Conservation (phyloP, 2,329 filamentous ascomycete species). For the Colletotrichum scovillei region DNA sequence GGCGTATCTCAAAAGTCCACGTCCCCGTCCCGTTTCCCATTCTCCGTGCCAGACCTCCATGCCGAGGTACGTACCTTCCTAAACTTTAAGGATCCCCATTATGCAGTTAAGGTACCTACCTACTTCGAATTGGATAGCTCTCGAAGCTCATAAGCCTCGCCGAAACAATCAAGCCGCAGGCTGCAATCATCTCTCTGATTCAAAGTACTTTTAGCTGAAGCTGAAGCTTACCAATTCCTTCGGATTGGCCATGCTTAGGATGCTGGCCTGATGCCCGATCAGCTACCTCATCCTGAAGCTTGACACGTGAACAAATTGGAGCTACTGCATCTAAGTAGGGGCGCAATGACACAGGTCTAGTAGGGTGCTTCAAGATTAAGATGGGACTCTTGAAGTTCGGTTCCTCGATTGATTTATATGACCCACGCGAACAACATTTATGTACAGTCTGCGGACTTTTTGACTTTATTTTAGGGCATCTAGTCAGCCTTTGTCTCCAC, state of each 20-base stretch:
- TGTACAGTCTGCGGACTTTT: neutral
- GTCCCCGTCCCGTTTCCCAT: neutral
- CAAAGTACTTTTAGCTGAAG: neutral
- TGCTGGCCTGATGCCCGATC: neutral
- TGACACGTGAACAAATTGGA: neutral
- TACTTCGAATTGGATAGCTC: neutral
- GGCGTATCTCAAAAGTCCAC: neutral
- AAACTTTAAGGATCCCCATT: neutral
- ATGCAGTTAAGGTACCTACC: neutral
- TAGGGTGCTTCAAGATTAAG: neutral
- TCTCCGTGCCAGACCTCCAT: neutral
- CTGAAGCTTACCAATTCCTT: neutral
- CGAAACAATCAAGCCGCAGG: neutral
- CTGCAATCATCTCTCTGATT: neutral
- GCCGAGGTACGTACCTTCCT: conserved; percentile 13
- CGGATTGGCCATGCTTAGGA: neutral
- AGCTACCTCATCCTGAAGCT: neutral
- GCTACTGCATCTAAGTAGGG: neutral
- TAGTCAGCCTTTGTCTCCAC: neutral
- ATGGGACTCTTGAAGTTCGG: neutral
- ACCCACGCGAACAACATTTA: neutral
- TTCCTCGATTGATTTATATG: neutral
- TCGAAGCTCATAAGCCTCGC: neutral
- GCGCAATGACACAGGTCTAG: neutral
- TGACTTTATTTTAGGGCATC: neutral